These are phyloP conservation scores for Chlorella sp. DNA, from an alignment of 139 green algal species.

Conservation along the genomic window DNA sequence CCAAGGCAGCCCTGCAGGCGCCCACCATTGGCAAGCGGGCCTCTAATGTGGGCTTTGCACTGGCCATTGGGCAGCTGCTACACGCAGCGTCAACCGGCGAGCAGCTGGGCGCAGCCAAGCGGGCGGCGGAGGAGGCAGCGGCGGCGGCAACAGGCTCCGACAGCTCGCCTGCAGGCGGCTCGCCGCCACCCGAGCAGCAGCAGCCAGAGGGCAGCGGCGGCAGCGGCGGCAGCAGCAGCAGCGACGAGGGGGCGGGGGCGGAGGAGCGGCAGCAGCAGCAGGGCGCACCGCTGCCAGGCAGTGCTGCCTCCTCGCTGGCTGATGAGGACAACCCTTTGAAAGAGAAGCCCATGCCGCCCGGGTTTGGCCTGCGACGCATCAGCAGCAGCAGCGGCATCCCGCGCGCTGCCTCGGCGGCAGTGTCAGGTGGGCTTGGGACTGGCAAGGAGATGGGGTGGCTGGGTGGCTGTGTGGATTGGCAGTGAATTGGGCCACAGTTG, in stretches of 20 bases:
- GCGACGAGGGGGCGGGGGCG: background rate
- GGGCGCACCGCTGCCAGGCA: background rate
- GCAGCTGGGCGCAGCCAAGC: background rate
- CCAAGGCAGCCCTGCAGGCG: background rate
- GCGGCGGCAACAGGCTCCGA: background rate
- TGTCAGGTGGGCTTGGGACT: background rate
- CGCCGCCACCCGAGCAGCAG: background rate
- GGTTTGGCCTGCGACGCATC: background rate
- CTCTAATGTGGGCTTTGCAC: constrained; percentile 34
- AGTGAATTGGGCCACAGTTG: too few species aligned
- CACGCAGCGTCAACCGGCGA: constrained; percentile 3
- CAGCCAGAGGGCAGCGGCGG: background rate
- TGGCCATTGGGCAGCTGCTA: constrained; percentile 35
- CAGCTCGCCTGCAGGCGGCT: background rate
- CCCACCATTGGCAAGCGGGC: constrained; percentile 25
- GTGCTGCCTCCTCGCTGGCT: background rate
- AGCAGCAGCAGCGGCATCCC: constrained; percentile 22
- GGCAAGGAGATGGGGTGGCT: too few species aligned
- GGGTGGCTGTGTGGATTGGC: too few species aligned
- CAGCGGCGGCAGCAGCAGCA: background rate
- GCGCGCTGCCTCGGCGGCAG: background rate
- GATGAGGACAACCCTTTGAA: background rate
- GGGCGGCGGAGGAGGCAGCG: background rate
- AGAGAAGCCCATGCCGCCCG: too few species aligned
- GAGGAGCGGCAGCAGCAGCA: background rate